These are phyloP conservation scores for Purpureocillium lavendulum DNA, from an alignment of 2,329 filamentous ascomycete genomes.

Conservation along the genomic window DNA sequence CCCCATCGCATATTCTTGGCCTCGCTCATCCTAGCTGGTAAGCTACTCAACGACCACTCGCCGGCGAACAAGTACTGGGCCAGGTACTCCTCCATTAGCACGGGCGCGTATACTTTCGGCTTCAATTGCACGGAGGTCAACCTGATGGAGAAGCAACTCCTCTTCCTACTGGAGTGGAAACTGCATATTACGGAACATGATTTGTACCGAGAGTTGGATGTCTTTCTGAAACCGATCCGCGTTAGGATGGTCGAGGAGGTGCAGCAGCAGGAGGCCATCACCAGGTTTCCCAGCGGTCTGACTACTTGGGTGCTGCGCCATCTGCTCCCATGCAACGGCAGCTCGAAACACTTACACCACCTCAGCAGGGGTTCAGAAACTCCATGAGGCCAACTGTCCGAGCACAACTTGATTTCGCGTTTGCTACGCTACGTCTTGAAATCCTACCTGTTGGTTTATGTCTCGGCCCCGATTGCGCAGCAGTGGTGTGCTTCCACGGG, in stretches of 20 bases:
- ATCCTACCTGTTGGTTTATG: no score
- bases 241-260: slow-evolving; percentile 43
- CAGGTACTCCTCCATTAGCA: slow-evolving; percentile 75
- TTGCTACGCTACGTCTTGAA: no score
- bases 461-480: no score
- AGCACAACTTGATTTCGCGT: no score
- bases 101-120: slow-evolving; percentile 60
- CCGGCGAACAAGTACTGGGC: slow-evolving; percentile 99
- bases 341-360: no score
- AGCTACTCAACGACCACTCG: slow-evolving; percentile 97
- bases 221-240: slow-evolving; percentile 81
- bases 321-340: no score
- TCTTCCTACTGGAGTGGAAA: slow-evolving; percentile 93
- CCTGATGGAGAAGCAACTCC: slow-evolving; percentile 97
- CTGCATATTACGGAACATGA: slow-evolving; percentile 78
- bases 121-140: slow-evolving; percentile 96
- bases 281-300: no score
- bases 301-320: no score
- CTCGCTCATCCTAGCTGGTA: slow-evolving; percentile 76
- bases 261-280: no score
- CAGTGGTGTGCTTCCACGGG: no score
- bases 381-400: no score
- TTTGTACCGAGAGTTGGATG: slow-evolving; percentile 78
- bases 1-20: slow-evolving; percentile 97
- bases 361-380: no score